Conservation (phyloP, 306 rosid species). For the Begonia masoniana region DNA sequence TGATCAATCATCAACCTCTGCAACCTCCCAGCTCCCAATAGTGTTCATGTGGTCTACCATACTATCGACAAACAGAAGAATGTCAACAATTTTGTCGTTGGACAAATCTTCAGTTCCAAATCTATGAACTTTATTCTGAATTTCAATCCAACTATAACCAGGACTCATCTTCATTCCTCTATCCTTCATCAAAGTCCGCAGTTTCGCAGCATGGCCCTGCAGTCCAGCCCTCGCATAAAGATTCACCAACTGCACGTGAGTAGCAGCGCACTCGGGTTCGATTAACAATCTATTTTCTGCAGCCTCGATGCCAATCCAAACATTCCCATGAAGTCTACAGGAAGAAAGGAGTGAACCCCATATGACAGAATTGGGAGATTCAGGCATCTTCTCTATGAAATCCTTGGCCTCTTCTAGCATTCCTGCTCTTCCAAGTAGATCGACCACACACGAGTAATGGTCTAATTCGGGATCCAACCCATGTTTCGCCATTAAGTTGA, state of each 20-base stretch:
- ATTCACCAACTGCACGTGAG: conserved; percentile 59
- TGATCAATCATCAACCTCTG: too few relatives aligned
- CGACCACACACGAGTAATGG: conserved; percentile 63
- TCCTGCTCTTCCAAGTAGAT: conserved; percentile 85
- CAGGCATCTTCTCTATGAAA: conserved; percentile 55
- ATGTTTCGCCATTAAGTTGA: conserved; percentile 49
- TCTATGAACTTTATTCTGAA: conserved; percentile 35
- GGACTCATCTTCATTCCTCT: conserved; percentile 50
- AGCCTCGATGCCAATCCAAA: conserved; percentile 64
- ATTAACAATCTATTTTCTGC: conserved; percentile 26
- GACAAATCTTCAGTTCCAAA: conserved; percentile 63
- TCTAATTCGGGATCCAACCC: conserved; percentile 57
- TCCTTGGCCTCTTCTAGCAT: conserved; percentile 48
- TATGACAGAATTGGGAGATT: conserved; percentile 55
- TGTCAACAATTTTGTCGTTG: conserved; percentile 22
- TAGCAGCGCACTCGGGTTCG: conserved; percentile 55
- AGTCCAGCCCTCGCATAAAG: conserved; percentile 61
- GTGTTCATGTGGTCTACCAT: conserved; percentile 50
- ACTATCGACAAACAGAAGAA: conserved; percentile 28
- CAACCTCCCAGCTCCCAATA: conserved; percentile 3
- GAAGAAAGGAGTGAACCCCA: conserved; percentile 86
- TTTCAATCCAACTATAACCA: conserved; percentile 76
- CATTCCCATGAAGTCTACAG: conserved; percentile 52
- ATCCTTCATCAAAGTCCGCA: conserved; percentile 62
- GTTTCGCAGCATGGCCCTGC: conserved; percentile 42